Conservation (phyloP, 306 rosid species). For the Inga oerstediana region DNA sequence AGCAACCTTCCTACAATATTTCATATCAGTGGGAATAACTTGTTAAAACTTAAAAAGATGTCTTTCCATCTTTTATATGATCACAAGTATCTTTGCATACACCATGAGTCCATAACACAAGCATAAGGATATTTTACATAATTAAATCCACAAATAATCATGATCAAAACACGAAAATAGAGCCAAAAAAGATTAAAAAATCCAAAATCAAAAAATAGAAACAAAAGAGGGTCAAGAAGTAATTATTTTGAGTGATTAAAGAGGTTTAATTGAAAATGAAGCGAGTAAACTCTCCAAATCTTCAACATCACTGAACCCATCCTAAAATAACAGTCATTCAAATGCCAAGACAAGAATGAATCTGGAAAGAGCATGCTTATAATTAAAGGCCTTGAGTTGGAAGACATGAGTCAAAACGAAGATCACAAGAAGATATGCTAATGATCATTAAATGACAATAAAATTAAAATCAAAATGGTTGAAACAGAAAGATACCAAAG, state of each 20-base stretch:
- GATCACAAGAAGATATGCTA: conserved; percentile 3
- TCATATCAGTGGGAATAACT: background rate
- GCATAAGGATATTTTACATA: background rate
- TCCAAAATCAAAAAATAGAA: too few species aligned
- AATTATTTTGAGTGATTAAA: conserved; percentile 76
- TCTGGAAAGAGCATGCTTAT: background rate
- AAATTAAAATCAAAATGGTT: too few species aligned
- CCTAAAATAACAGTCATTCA: conserved; percentile 45
- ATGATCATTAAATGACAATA: conserved; percentile 32
- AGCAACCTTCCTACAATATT: background rate
- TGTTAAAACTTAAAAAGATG: background rate
- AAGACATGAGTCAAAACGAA: conserved; percentile 7
- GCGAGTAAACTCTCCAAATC: conserved; percentile 85
- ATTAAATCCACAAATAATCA: too few species aligned
- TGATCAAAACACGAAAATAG: too few species aligned
- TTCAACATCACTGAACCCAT: conserved; percentile 63
- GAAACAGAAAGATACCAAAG: too few species aligned
- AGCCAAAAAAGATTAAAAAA: too few species aligned
- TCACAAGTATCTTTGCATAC: conserved; percentile 5
- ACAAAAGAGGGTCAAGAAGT: background rate
- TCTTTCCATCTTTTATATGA: background rate
- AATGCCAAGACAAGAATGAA: conserved; percentile 24
- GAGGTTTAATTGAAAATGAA: conserved; percentile 84
- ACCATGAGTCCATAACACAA: background rate
- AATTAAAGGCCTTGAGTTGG: conserved; percentile 9